phyloP scores from a whole-genome alignment of 306 rosid species.

The Lupinus albus region DNA sequence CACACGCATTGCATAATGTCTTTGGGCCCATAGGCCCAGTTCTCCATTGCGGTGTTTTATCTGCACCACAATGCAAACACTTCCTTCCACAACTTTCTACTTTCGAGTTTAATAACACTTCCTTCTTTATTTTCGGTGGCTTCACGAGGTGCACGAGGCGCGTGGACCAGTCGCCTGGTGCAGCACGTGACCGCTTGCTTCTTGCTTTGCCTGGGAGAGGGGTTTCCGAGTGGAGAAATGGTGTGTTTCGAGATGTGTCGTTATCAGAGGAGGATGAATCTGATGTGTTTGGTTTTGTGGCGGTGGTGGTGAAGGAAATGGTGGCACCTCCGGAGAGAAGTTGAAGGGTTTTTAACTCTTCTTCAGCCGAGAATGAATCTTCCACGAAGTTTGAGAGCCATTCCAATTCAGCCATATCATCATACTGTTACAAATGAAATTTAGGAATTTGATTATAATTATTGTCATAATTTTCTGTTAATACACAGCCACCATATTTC shows the following conservation, averaged over 20 bases:
- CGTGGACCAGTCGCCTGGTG: conserved; percentile 96
- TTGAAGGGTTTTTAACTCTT: conserved; percentile 66
- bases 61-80: conserved; percentile 68
- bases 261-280: conserved; percentile 82
- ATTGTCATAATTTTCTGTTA: background rate
- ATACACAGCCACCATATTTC: too few relatives aligned
- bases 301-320: background rate
- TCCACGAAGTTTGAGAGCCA: conserved; percentile 97
- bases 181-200: conserved; percentile 94
- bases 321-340: conserved; percentile 50
- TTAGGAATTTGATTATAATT: conserved; percentile 1
- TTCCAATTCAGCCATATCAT: conserved; percentile 88
- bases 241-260: conserved; percentile 48
- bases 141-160: conserved; percentile 73
- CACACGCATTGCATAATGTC: conserved; percentile 74
- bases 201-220: conserved; percentile 93
- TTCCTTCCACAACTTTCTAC: conserved; percentile 58
- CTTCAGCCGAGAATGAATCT: conserved; percentile 82
- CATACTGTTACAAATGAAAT: conserved; percentile 55
- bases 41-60: conserved; percentile 79
- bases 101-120: background rate
- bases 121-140: conserved; percentile 47
- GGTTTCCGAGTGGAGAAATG: conserved; percentile 65
- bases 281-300: conserved; percentile 60
- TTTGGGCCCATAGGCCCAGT: conserved; percentile 82